Evolutionary conservation across 345 rosid species (phyloP).

Genomic region (Melaleuca alternifolia): DNA sequence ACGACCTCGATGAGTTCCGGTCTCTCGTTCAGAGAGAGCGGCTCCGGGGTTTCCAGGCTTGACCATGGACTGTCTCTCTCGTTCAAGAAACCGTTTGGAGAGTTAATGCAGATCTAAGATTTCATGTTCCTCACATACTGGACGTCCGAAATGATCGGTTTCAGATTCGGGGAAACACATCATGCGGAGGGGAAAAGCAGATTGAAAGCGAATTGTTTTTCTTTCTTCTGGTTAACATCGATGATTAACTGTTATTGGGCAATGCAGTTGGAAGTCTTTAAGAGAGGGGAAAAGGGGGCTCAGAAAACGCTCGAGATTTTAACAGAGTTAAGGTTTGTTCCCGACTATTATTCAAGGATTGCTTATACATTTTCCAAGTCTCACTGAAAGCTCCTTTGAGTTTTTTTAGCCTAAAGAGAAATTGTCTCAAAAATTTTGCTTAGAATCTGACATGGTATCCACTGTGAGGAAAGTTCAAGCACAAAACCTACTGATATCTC

Average conservation of each 20-base stretch:
- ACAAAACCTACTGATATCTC: not conserved
- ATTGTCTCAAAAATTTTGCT: not conserved
- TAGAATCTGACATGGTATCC: not conserved
- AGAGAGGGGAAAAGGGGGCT: too few relatives aligned
- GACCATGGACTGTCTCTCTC: not conserved
- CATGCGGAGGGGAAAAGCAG: not conserved
- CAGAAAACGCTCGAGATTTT: not conserved
- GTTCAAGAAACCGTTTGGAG: not conserved
- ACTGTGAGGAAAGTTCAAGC: not conserved
- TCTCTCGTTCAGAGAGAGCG: not conserved
- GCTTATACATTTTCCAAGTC: not conserved
- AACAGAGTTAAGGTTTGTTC: not conserved
- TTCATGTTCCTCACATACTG: not conserved
- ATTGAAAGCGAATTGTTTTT: not conserved
- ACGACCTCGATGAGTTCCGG: not conserved
- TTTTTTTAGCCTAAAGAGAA: not conserved
- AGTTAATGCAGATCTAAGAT: not conserved
- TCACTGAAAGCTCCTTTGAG: not conserved
- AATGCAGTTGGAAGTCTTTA: not conserved
- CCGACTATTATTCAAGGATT: slow-evolving; percentile 1
- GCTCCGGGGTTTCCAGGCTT: not conserved
- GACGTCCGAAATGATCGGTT: not conserved
- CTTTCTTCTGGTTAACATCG: not conserved
- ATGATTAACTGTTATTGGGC: not conserved
- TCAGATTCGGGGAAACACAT: not conserved